phyloP scores from a whole-genome alignment of 208 protist species.

The Leishmania mexicana region DNA sequence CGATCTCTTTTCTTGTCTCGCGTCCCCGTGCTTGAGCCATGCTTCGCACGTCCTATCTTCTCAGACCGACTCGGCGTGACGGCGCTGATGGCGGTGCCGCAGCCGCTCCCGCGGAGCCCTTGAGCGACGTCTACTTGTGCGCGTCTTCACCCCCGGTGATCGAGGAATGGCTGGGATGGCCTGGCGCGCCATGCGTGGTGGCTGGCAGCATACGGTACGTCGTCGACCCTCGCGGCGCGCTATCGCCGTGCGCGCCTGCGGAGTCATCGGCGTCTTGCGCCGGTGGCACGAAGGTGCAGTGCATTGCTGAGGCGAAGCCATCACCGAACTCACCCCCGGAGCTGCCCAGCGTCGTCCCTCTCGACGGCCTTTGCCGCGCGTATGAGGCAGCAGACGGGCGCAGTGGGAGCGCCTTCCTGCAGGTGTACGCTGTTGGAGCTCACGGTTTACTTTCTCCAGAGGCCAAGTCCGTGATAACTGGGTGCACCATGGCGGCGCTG shows the following conservation, averaged over 20 bases:
- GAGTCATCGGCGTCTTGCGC: background rate
- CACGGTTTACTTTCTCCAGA: constrained; percentile 23
- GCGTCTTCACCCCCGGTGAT: constrained; percentile 25
- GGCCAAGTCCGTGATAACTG: constrained; percentile 20
- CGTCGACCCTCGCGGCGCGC: background rate
- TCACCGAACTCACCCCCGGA: background rate
- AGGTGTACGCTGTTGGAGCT: constrained; percentile 24
- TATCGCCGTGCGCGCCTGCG: background rate
- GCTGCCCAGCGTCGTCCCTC: background rate
- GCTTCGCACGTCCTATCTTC: background rate
- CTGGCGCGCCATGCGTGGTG: background rate
- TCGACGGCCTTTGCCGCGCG: constrained; percentile 7
- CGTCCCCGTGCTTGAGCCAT: background rate
- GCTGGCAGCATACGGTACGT: background rate
- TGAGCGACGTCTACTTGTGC: constrained; percentile 38
- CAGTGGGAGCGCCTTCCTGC: constrained; percentile 12
- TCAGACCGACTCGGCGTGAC: background rate
- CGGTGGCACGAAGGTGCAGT: background rate
- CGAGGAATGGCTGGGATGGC: constrained; percentile 38
- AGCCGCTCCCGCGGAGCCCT: constrained; percentile 2
- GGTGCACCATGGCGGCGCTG: constrained; percentile 18
- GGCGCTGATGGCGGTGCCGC: background rate
- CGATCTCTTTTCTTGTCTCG: background rate
- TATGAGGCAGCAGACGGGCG: constrained; percentile 13
- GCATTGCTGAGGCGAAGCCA: background rate